Conservation (phyloP, 208 protist species). For the Leishmania gerbilli region DNA sequence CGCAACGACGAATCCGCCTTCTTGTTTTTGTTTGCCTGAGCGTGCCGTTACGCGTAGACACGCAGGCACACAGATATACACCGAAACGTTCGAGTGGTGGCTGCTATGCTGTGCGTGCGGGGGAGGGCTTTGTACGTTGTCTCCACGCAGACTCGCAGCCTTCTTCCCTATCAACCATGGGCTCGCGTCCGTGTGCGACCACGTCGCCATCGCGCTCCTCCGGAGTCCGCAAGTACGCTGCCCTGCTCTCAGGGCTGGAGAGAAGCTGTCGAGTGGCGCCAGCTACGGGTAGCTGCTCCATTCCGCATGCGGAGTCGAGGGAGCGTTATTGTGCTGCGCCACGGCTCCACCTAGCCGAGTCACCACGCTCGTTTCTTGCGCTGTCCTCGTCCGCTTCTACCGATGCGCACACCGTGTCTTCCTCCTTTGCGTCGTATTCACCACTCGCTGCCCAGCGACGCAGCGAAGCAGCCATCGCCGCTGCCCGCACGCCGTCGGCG, state of each 20-base stretch:
- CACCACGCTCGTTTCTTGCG: background rate
- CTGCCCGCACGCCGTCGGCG: background rate
- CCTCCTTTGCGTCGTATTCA: conserved; percentile 19
- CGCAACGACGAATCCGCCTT: no score
- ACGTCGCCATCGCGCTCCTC: background rate
- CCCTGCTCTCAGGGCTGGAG: conserved; percentile 12
- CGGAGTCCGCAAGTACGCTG: background rate
- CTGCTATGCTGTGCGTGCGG: background rate
- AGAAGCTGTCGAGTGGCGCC: conserved; percentile 4
- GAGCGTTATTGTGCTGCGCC: background rate
- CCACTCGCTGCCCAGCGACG: background rate
- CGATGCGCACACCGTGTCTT: background rate
- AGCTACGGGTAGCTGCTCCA: background rate
- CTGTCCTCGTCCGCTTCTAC: conserved; percentile 1
- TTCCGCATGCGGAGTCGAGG: background rate
- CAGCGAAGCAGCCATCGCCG: background rate
- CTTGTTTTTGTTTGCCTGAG: background rate
- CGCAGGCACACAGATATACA: background rate
- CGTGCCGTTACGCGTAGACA: background rate
- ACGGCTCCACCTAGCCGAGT: background rate
- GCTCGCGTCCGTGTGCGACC: background rate
- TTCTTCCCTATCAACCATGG: background rate
- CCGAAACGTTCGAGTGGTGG: background rate
- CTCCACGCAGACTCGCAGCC: background rate
- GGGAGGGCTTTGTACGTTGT: background rate